Percentiles rank a stretch among this genome's conserved stretches.
phyloP scores from a whole-genome alignment of 2,329 filamentous ascomycete genomes.

The Acephala macrosclerotiorum region DNA sequence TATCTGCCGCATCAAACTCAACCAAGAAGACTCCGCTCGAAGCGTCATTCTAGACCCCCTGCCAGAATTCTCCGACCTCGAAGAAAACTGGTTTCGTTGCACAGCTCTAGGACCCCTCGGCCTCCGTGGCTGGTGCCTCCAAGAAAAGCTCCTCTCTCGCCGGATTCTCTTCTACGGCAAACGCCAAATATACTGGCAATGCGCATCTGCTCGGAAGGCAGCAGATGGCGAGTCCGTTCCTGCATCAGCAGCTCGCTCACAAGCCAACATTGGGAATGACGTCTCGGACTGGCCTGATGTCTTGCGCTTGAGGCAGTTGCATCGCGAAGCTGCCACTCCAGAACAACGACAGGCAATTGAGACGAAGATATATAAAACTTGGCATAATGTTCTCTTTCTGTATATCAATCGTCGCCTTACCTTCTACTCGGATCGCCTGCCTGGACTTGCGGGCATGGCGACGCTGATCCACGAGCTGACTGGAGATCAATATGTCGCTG shows the following conservation, averaged over 20 bases:
- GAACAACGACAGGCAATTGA: background rate
- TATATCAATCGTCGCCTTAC: constrained; percentile 15
- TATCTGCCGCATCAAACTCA: constrained; percentile 11
- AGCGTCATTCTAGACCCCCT: constrained; percentile 8
- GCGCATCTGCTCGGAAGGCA: constrained; percentile 3
- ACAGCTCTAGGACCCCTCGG: background rate
- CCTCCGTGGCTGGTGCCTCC: constrained; percentile 9
- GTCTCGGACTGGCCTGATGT: constrained; percentile 18
- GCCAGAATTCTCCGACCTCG: constrained; percentile 12
- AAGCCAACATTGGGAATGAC: constrained; percentile 6
- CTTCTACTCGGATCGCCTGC: constrained; percentile 13
- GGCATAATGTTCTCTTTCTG: constrained; percentile 12
- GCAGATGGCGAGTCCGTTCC: constrained; percentile 21
- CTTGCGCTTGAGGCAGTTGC: background rate
- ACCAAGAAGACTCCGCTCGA: background rate
- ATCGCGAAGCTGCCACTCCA: background rate
- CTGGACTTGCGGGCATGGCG: constrained; percentile 23
- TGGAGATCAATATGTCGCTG: constrained; percentile 20
- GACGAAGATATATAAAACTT: constrained; percentile 7
- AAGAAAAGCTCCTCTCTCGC: constrained; percentile 5
- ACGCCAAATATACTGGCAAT: constrained; percentile 18
- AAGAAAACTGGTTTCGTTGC: constrained; percentile 23
- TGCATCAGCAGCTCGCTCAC: background rate
- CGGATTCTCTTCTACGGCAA: constrained; percentile 6
- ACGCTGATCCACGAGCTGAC: constrained; percentile 10